Evolutionary conservation across 768 basidiomycete genomes (phyloP), one percentile per base, ranked within the genome.

Genomic region (Russula earlei): DNA sequence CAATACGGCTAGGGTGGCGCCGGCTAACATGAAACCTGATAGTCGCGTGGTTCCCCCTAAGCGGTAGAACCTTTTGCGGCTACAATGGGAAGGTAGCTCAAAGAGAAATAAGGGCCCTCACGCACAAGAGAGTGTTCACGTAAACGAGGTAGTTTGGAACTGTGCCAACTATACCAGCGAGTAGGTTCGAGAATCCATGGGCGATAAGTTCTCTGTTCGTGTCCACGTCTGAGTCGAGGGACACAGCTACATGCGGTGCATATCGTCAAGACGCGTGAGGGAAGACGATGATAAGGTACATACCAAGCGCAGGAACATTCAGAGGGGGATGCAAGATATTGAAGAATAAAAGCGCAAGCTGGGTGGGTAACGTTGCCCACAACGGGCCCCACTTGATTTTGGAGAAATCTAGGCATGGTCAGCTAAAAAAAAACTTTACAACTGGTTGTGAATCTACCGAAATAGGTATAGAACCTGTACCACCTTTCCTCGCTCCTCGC

Each of bases 81-180:
- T 19, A 41, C n/a, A 63, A 65, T 59, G 51, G 62, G 6, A 8
- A 37, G 19, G 5, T 63, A 68, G 2, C 40, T 38, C 44, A 22
- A 15, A 10, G 10, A 37, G 14, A 6, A 14, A 46, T 20, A 20
- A 3, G 5, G 0, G 11, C 9, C n/a, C n/a, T 0, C 43, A 51
- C 60, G 19, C 34, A 59, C 52, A 59, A 67, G 54, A 56, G 22
- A 36, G 92, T 86, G 70, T 96, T 84, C 52, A 94, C 87, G 68
- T 91, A 91, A 19, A 91, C 89, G 1, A 91, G 77, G 67, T 91
- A 92, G 64, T 91, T 90, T 0, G 89, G 88, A 77, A 94, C 91
- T 8, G 87, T 84, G 7, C 94, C 92, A 27, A 87, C 62, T 1
- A 84, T 47, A 2, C 93, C 94, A 2, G 93, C 81, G 0, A 87